Evolutionary conservation across 176 grass and related monocot species (phyloP), one percentile per base, ranked within the genome.

Genomic region (Bonia amplexicaulis): DNA sequence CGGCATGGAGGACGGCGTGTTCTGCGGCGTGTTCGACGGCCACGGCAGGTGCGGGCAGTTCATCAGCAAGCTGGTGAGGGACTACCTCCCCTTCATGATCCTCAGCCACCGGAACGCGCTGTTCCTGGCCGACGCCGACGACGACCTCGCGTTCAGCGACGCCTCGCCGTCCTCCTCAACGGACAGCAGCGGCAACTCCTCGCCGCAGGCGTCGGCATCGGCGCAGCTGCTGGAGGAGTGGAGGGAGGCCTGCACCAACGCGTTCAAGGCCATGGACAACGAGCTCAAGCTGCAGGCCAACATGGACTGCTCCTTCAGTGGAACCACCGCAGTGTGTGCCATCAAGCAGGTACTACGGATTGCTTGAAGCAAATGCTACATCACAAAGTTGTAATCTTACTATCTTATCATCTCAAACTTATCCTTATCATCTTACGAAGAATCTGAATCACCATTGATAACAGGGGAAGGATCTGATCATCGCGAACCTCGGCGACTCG

Each of bases 11-110:
- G 93, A 92, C 17, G 97, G 97, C 41, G 82, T 99, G 66, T 96
- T 99, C 69, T 96, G 93, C 73, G 93, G 92, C 16, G 97, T 90
- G 39, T 99, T 99, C 81, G 97, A 99, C 55, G 97, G 97, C n/a
- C 97, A 99, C 85, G 97, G 97, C 11, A 67, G 76, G 42, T 86
- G 58, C 69, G 97, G 97, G 0, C 97, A 99, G 47, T 6, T 67
- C 16, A 29, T 92, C 14, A 99, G 97, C 87, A 92, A 82, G 85
- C 47, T 92, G 19, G 97, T 90, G 5, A 73, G 93, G 73, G 97
- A 96, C 85, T 80, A 88, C 81, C 92, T 96, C 7, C 97, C 97
- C 53, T 90, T 91, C 78, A 76, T 92, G 82, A 71, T 96, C 42
- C 97, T 99, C 6, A 89, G 90, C 79, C 83, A 96, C 26, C 90